These are phyloP conservation scores for Plasmodium vinckei DNA, from an alignment of 169 alveolate species.

Conservation along the genomic window DNA sequence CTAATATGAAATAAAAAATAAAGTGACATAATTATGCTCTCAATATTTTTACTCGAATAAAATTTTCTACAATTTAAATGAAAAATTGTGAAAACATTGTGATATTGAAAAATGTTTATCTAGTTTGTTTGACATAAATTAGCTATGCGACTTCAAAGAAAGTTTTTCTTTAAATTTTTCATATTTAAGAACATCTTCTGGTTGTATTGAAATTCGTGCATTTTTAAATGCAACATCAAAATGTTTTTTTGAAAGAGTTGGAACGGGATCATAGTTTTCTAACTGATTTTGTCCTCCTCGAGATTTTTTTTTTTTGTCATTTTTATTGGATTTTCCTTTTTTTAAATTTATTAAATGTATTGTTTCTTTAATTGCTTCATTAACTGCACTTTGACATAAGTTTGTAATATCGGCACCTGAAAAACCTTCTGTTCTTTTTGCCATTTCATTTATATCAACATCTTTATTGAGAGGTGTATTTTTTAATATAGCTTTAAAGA, in stretches of 20 bases:
- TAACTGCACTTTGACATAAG: constrained; percentile 94
- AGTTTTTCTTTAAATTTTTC: constrained; percentile 75
- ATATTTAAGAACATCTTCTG: constrained; percentile 58
- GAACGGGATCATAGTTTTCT: constrained; percentile 93
- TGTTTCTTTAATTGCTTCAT: constrained; percentile 94
- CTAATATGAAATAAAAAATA: too few species aligned
- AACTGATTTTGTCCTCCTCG: not conserved
- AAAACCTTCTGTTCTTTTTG: constrained; percentile 90
- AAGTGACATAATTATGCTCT: too few species aligned
- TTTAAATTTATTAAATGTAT: constrained; percentile 81
- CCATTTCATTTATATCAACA: constrained; percentile 89
- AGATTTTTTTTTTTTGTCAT: constrained; percentile 70
- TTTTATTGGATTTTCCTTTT: constrained; percentile 34
- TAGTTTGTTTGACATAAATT: too few species aligned
- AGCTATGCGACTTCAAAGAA: not conserved
- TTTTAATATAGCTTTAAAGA: constrained; percentile 91
- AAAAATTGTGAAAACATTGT: too few species aligned
- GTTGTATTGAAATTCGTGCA: constrained; percentile 89
- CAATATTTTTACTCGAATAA: too few species aligned
- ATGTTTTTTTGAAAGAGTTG: constrained; percentile 92
- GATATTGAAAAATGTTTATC: too few species aligned
- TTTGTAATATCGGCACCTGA: constrained; percentile 97
- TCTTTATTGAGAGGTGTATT: constrained; percentile 93
- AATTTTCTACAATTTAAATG: too few species aligned
- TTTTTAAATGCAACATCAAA: constrained; percentile 93